Percentiles rank a stretch among this genome's conserved stretches.
phyloP scores from a whole-genome alignment of 2,329 filamentous ascomycete species.

The Fusarium gaditjirri region DNA sequence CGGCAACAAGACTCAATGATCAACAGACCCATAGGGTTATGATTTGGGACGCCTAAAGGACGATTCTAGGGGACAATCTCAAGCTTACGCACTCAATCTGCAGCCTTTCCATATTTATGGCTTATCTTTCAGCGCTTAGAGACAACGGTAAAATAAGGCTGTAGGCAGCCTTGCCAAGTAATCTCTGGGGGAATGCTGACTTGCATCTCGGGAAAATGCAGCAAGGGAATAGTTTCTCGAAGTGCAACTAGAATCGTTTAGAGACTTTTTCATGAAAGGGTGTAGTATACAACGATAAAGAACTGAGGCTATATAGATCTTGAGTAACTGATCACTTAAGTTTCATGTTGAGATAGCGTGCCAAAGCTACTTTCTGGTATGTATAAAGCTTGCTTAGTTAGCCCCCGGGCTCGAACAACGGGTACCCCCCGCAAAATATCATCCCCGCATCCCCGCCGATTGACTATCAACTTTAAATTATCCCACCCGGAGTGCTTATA shows the following conservation, averaged over 20 bases:
- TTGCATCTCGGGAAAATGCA: not conserved
- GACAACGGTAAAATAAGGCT: not conserved
- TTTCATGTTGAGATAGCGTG: no score
- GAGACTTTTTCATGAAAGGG: accelerated
- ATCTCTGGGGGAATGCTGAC: no score
- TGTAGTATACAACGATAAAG: accelerated
- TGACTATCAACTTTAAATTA: not conserved
- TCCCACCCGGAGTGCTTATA: not conserved
- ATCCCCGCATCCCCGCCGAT: not conserved
- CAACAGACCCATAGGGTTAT: not conserved
- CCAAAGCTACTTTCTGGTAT: not conserved
- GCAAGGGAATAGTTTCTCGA: no score
- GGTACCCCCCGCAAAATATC: not conserved
- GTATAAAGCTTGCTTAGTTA: not conserved
- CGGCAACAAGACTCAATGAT: no score
- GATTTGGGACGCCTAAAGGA: accelerated
- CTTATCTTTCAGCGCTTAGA: not conserved
- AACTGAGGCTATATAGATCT: not conserved
- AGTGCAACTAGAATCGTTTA: accelerated
- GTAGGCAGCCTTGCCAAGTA: not conserved
- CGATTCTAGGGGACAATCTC: accelerated
- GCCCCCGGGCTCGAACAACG: no score
- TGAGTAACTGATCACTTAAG: accelerated
- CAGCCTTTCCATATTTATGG: not conserved
- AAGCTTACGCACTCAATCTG: not conserved